Percentiles rank a stretch among this genome's conserved stretches.
Evolutionary conservation across 305 asterid species (phyloP).

Genomic region (Solanum hybrid): DNA sequence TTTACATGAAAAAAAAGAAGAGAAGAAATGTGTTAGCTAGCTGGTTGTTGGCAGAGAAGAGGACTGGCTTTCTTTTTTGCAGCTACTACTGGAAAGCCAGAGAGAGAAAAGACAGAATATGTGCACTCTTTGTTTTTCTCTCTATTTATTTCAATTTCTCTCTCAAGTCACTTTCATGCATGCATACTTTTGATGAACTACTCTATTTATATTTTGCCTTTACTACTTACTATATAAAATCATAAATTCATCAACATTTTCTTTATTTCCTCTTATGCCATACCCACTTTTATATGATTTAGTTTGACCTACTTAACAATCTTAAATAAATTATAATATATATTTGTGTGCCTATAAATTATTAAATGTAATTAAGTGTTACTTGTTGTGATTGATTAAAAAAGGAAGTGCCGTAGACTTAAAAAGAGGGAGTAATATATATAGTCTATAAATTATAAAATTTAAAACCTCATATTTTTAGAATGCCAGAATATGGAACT

Average conservation of each 20-base stretch:
- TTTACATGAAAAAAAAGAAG: background rate
- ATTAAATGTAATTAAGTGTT: no score
- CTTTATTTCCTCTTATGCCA: background rate
- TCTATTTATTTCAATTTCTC: background rate
- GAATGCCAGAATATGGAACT: background rate
- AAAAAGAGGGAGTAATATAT: background rate
- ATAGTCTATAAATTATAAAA: no score
- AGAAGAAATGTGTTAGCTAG: background rate
- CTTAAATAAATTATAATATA: no score
- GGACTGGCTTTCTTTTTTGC: background rate
- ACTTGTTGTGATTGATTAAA: background rate
- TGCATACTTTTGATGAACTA: slow-evolving; percentile 8
- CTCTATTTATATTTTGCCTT: slow-evolving; percentile 1
- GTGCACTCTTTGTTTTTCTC: background rate
- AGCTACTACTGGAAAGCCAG: background rate
- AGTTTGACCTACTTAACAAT: no score
- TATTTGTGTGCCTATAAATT: no score
- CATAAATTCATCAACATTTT: slow-evolving; percentile 1
- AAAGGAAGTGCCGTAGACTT: background rate
- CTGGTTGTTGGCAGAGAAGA: background rate
- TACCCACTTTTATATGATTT: background rate
- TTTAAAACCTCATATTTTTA: background rate
- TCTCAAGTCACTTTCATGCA: slow-evolving; percentile 22
- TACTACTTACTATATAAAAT: background rate
- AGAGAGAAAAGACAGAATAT: background rate